Evolutionary conservation across 208 protist species (phyloP), one percentile per base, ranked within the genome.

Genomic region (Ichthyophonus hoferi): DNA sequence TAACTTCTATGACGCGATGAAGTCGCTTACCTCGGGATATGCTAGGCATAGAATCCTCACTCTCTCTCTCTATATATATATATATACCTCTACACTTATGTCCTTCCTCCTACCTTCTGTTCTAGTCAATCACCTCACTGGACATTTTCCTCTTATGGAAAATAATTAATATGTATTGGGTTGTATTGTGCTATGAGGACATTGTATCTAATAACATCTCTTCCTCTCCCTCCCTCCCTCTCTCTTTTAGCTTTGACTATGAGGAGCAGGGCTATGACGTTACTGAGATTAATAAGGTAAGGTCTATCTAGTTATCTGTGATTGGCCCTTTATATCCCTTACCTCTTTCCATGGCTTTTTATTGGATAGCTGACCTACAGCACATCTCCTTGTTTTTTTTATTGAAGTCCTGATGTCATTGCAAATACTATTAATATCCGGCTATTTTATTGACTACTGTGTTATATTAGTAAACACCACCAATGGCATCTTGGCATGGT

Each of bases 1-100:
- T 1, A 96, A 98, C 83, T 99, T 99, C 93, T 98, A 97, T 93
- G 94, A 95, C 58, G 86, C 91, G 38, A 90, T 99, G 35, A 98
- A 98, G 93, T 95, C 94, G 76, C 84, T 93, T 33, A 96, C 95
- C 14, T 94, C 94, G 43, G 97, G 97, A 35, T 98, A 98, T 94
- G 97, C 95, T 1, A 89, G 82, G 82, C 79, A 83, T 50, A 31
- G 37, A 50, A 83, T 83, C n/a, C n/a, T n/a, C n/a, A n/a, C n/a
- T n/a, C n/a, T n/a, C n/a, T n/a, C n/a, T n/a, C n/a, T n/a, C n/a
- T 67, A 24, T 24, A 67, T n/a, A 24, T 67, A 24, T 67, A 24
- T 67, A 24, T 7, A 67, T 67, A 24, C 24, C 50, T 67, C 14
- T 24, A 24, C 24, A 67, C 50, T 67, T 24, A 67, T 67, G 7